Base-by-base conservation (phyloP, 1,284 basidiomycete genomes). In the Malassezia japonica region DNA sequence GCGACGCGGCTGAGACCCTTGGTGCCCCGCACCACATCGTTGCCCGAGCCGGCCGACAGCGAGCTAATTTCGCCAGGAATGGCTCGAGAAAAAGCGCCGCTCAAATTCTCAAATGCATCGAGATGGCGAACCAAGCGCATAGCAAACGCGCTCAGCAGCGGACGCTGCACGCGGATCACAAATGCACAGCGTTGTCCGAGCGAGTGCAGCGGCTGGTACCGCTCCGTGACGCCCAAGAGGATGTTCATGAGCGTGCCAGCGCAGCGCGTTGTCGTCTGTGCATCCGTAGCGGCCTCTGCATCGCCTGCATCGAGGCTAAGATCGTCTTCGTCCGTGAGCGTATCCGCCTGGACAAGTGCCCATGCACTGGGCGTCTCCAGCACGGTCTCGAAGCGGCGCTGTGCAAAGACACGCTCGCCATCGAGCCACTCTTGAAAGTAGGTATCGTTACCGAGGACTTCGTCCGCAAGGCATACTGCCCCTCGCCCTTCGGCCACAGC, bases 101-200 rank as follows among this genome's bases (percentile, higher is more conserved):
- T 87, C 3, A 94, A 76, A 0, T 83, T 84, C 73, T 96, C 92
- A 63, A 95, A 95, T 0, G 90, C 90, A 62, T 95, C 89, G 9
- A 96, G 76, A 3, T 87, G 87, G 4, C 84, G 81, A 0, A 81
- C 79, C 66, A 98, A 83, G 13, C 90, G 82, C 8, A 78, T 75
- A 50, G 82, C 79, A 69, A 94, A 96, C 1, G 79, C 76, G 46
- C 84, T 80, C 6, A 96, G 76, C 3, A 95, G 74, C 0, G 90
- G 89, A 2, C 94, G 76, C 74, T 98, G 92, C 9, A 94, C 81
- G 7, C 79, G 77, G 33, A 84, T 79, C 46, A 96, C 78, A 76
- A 96, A 96, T 10, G 83, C 82, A 0, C 83, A 81, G 15, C 84
- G 83, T 56, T 94, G 86, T 12, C 77, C 72, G 53, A 85, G 80